Evolutionary conservation across 805 yeast species (phyloP), one percentile per base, ranked within the genome.

Genomic region (Candida nitratophila): DNA sequence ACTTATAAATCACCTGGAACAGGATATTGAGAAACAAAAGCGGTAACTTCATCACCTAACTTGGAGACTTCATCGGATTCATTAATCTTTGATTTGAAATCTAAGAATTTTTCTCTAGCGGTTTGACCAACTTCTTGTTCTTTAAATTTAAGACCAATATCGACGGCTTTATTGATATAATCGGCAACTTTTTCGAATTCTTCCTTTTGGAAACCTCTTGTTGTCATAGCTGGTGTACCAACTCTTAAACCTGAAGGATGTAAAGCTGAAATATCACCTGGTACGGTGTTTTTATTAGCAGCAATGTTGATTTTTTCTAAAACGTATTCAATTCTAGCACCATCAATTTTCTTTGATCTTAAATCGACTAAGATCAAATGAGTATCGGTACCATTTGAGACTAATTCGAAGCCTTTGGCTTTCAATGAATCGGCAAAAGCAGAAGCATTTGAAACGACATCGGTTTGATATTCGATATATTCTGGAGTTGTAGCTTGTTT

Each of bases 181-280:
- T 72, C 76, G 37, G 90, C 91, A 45, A 91, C 93, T 61, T 76
- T 75, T 50, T 73, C 80, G 61, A 91, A 91, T 57, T 91, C 98
- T 45, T 69, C 75, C 49, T 74, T 76, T 43, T 78, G 78, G 60
- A 91, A 83, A 39, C 96, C 97, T 72, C 99, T 83, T 43, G 97
- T 88, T 45, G 97, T 84, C 98, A 91, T 91, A 40, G 98, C 98
- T 47, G 99, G 99, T 16, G 98, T 86, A 57, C 99, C 99, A 49
- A 91, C 84, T 73, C 99, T 85, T 52, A 91, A 73, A 56, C 99
- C 99, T 49, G 95, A 87, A 59, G 99, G 99, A 63, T 86, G 88
- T 48, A 91, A 74, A 30, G 99, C 99, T 38, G 96, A 86, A 67
- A 81, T 84, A 69, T 91, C 99, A 57, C 96, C 96, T 48, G 97